phyloP scores from a whole-genome alignment of 108 stramenopile genomes.

The Stephanodiscus triporus region DNA sequence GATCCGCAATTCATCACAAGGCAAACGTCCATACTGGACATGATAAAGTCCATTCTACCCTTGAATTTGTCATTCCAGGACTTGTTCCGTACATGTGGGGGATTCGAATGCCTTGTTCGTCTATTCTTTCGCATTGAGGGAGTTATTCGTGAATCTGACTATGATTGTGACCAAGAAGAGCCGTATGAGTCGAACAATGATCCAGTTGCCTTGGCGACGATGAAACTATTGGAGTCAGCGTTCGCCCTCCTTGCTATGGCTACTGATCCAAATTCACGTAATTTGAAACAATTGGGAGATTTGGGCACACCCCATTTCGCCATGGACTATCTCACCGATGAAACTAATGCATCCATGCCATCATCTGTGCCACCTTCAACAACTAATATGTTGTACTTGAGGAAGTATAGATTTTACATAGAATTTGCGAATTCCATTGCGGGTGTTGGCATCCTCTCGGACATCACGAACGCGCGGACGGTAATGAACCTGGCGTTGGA shows the following conservation, averaged over 20 bases:
- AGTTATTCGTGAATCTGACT: constrained; percentile 17
- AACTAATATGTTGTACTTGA: constrained; percentile 65
- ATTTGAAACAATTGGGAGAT: constrained; percentile 37
- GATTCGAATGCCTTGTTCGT: constrained; percentile 65
- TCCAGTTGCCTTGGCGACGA: constrained; percentile 26
- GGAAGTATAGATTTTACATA: constrained; percentile 73
- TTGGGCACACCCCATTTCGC: constrained; percentile 25
- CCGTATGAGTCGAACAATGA: constrained; percentile 13
- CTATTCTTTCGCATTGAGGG: constrained; percentile 59
- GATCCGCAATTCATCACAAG: constrained; percentile 33
- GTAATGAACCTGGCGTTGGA: constrained; percentile 72
- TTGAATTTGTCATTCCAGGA: constrained; percentile 67
- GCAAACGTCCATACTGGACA: constrained; percentile 43
- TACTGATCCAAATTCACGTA: constrained; percentile 55
- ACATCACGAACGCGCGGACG: constrained; percentile 41
- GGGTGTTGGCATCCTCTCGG: constrained; percentile 56
- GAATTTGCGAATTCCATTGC: constrained; percentile 73
- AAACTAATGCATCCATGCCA: constrained; percentile 48
- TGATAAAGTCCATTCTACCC: constrained; percentile 63
- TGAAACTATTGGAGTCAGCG: constrained; percentile 56
- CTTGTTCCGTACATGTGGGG: constrained; percentile 69
- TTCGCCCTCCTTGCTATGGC: constrained; percentile 63
- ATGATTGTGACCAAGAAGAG: constrained; percentile 13
- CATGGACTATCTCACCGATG: constrained; percentile 32
- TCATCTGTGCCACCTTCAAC: constrained; percentile 44